phyloP scores from a whole-genome alignment of 2,329 filamentous ascomycete species.

The Diplodia seriata region DNA sequence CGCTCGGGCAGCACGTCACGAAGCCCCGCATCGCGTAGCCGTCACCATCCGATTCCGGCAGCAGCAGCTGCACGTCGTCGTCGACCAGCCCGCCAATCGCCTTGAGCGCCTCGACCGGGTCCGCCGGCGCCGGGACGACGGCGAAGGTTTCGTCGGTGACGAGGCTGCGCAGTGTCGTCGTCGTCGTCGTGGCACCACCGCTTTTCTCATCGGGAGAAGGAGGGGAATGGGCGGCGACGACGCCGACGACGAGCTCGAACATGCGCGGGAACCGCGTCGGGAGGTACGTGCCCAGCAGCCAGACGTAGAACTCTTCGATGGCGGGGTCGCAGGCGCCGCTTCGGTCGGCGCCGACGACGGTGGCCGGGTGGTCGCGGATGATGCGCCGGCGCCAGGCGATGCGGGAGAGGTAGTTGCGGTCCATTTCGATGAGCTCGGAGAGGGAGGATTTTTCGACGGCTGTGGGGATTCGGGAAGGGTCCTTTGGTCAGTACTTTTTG shows the following conservation, averaged over 20 bases:
- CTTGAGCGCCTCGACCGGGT: neutral
- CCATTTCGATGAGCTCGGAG: neutral
- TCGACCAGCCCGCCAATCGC: neutral
- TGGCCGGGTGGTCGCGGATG: neutral
- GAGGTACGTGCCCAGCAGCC: slow-evolving; percentile 61
- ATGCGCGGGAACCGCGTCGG: slow-evolving; percentile 64
- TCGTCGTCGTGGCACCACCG: too few relatives aligned
- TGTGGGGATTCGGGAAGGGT: neutral
- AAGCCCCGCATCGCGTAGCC: neutral
- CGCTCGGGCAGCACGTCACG: neutral
- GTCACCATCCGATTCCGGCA: neutral
- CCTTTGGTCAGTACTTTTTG: neutral
- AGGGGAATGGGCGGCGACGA: too few relatives aligned
- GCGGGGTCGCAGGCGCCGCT: slow-evolving; percentile 41
- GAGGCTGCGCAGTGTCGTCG: neutral
- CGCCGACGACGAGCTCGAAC: slow-evolving; percentile 8
- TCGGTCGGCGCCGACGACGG: neutral
- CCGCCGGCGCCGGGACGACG: neutral
- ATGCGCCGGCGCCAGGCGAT: neutral
- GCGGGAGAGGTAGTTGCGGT: neutral
- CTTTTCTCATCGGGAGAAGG: too few relatives aligned
- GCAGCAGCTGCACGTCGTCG: neutral
- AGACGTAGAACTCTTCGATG: slow-evolving; percentile 64
- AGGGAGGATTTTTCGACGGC: neutral
- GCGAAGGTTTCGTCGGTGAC: neutral